phyloP scores from a whole-genome alignment of 495 filamentous ascomycete genomes.

The Tuber magnatum region DNA sequence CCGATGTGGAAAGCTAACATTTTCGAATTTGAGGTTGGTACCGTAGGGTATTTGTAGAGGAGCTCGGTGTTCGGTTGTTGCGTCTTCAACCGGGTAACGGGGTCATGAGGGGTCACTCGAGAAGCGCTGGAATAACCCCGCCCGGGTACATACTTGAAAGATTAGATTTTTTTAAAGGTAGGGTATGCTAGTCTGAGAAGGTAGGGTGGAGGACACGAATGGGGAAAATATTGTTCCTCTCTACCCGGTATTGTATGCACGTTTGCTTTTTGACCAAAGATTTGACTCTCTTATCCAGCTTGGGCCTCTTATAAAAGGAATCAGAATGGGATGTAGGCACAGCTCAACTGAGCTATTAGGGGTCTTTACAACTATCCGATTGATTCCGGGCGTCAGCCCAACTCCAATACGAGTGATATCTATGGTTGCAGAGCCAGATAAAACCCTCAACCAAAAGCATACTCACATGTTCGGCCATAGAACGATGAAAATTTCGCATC shows the following conservation, averaged over 20 bases:
- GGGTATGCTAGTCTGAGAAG: too few species aligned
- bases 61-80: not conserved
- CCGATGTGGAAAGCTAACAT: constrained; percentile 46
- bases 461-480: not conserved
- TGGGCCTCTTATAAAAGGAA: not conserved
- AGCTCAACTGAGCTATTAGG: not conserved
- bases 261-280: not conserved
- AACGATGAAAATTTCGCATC: not conserved
- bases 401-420: not conserved
- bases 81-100: not conserved
- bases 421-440: not conserved
- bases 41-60: not conserved
- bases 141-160: not conserved
- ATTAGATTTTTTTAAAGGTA: too few species aligned
- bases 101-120: not conserved
- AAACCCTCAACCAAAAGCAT: not conserved
- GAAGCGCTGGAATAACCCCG: not conserved
- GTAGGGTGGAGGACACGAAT: not conserved
- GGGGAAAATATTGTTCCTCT: not conserved
- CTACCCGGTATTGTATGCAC: not conserved
- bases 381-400: not conserved
- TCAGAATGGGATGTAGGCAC: not conserved
- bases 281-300: not conserved
- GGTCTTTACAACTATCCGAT: not conserved
- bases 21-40: not conserved